Evolutionary conservation across 768 basidiomycete genomes (phyloP).

Genomic region (Erythrobasidium yunnanense): DNA sequence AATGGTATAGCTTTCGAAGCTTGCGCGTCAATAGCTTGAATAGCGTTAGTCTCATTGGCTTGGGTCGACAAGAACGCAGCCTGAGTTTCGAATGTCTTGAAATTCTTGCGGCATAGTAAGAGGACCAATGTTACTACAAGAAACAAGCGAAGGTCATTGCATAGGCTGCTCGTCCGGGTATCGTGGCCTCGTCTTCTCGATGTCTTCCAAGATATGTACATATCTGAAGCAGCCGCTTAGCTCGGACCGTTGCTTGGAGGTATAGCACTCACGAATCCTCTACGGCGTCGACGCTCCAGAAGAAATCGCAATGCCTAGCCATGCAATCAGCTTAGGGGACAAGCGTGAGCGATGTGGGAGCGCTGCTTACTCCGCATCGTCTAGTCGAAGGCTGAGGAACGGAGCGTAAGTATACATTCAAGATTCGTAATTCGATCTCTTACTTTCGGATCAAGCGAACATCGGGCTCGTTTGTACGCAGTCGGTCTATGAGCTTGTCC

Average conservation of each 20-base stretch:
- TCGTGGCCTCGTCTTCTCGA: slow-evolving; percentile 43
- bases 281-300: slow-evolving; percentile 47
- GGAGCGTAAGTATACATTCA: too few relatives aligned
- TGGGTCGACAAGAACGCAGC: too few relatives aligned
- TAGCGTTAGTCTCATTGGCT: too few relatives aligned
- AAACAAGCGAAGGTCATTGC: not conserved
- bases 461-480: slow-evolving; percentile 44
- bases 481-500: slow-evolving; percentile 46
- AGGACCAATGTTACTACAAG: too few relatives aligned
- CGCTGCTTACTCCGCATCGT: slow-evolving; percentile 45
- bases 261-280: slow-evolving; percentile 44
- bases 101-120: too few relatives aligned
- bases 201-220: slow-evolving; percentile 43
- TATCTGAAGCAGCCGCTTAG: slow-evolving; percentile 27
- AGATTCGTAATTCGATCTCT: not conserved
- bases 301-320: slow-evolving; percentile 43
- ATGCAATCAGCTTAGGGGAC: too few relatives aligned
- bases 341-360: too few relatives aligned
- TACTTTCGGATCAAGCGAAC: slow-evolving; percentile 44
- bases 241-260: not conserved
- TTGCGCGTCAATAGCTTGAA: too few relatives aligned
- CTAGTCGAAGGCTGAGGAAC: slow-evolving; percentile 41
- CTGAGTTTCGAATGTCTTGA: too few relatives aligned
- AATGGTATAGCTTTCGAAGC: too few relatives aligned
- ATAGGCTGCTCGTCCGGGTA: slow-evolving; percentile 41